Evolutionary conservation across 2,329 filamentous ascomycete species (phyloP).

Genomic region (Dothideomycetes sp.): DNA sequence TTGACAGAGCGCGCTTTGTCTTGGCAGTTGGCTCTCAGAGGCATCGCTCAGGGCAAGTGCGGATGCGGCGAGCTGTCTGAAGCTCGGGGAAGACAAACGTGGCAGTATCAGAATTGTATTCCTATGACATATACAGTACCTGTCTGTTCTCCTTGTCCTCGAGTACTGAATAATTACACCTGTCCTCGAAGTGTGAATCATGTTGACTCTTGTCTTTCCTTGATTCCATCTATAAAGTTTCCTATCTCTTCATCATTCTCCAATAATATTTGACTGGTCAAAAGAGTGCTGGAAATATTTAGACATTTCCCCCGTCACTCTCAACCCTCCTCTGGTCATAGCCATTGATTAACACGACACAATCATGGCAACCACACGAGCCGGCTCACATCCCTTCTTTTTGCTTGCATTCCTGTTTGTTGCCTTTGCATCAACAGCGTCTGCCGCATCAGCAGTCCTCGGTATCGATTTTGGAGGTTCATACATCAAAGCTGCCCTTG

Average conservation of each 20-base stretch:
- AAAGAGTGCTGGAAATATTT: too few species aligned
- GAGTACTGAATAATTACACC: too few species aligned
- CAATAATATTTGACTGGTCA: too few species aligned
- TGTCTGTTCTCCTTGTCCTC: constrained; percentile 1
- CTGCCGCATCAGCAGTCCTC: constrained; percentile 66
- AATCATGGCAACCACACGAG: constrained; percentile 12
- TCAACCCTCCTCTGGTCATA: too few species aligned
- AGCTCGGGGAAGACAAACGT: constrained; percentile 12
- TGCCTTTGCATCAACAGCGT: constrained; percentile 48
- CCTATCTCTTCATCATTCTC: background rate
- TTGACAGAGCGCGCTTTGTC: background rate
- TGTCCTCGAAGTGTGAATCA: constrained; percentile 6
- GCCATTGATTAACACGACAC: too few species aligned
- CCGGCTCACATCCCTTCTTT: constrained; percentile 2
- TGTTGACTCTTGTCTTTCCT: constrained; percentile 5
- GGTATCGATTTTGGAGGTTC: constrained; percentile 93
- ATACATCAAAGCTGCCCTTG: constrained; percentile 90
- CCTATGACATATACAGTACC: background rate
- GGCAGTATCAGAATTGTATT: constrained; percentile 4
- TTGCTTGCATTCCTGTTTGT: constrained; percentile 41
- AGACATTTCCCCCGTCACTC: too few species aligned
- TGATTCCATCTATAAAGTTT: background rate
- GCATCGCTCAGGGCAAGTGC: background rate
- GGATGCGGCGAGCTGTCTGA: constrained; percentile 4
- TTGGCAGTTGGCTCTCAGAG: too few species aligned